Base-by-base conservation (phyloP, 2,329 filamentous ascomycete species). In the Penicillium sp. region DNA sequence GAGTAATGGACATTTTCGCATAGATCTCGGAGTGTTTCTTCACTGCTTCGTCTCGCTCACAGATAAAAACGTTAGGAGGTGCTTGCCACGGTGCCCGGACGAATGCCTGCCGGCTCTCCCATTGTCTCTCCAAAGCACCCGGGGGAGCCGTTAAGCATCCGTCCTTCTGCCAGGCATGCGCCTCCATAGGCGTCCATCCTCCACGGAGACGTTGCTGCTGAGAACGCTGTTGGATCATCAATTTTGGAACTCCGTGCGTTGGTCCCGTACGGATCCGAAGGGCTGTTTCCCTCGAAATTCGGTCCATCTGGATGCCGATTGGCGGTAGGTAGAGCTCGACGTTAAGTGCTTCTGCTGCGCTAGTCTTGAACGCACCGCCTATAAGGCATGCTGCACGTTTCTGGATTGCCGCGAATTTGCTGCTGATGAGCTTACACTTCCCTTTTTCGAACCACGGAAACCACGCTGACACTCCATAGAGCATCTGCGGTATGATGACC, bases 251-350 rank as follows among this genome's bases (percentile, higher is more conserved):
- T 6, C 37, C 44, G 23, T 15, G 45, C 2, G 14, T 14, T 6
- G 50, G 50, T 6, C 50, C 45, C 12, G 54, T 56, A 2, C 46
- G 45, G 25, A 56, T 46, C 1, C 45, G 29, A 3, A 56, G 40
- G 1, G 54, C 45, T 20, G 50, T 18, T 35, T 56, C 54, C 11
- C 43, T 26, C 1, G 44, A 26, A 20, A 29, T 26, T 35, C 52
- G 31, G 5, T 53, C 27, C 6, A 56, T 44, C n/a, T 49, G 46
- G 6, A 53, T 18, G 6, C 35, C 15, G 2, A 53, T 53, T 1
- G 50, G 50, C 1, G n/a, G 37, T 1, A 56, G 14, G 14, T 31
- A 50, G 1, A 56, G 44, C 6, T 56, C 50, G 1, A 31, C 33
- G 2, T 56, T n/a, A 0, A 56, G 18, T 2, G 45, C 45, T 15